These are phyloP conservation scores for Coemansia sp. DNA, from an alignment of 192 early-diverging fungal species.

Conservation along the genomic window DNA sequence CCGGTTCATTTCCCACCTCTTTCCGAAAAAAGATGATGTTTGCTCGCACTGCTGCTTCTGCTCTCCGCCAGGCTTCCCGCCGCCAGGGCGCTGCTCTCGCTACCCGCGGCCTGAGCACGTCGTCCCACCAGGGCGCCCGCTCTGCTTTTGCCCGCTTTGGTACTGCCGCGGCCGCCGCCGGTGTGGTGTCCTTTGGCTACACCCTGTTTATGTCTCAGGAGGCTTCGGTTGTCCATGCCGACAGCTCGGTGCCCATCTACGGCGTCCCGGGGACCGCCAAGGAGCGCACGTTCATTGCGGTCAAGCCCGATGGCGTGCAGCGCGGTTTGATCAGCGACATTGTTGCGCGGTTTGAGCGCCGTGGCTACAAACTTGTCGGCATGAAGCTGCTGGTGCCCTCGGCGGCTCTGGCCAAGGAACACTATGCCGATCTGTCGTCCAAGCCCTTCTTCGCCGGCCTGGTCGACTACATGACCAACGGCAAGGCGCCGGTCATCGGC, in stretches of 20 bases:
- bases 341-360: conserved; percentile 87
- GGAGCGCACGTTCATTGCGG: conserved; percentile 51
- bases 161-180: conserved; percentile 25
- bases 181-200: conserved; percentile 27
- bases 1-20: too few species aligned
- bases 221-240: conserved; percentile 18
- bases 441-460: conserved; percentile 91
- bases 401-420: conserved; percentile 67
- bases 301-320: conserved; percentile 60
- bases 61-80: conserved; percentile 44
- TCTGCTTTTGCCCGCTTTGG: conserved; percentile 19
- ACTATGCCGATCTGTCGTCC: conserved; percentile 77
- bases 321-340: conserved; percentile 90
- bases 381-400: conserved; percentile 73
- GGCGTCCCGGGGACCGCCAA: conserved; percentile 57
- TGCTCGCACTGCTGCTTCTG: conserved; percentile 29
- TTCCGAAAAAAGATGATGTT: conserved; percentile 23
- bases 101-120: conserved; percentile 30
- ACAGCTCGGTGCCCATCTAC: conserved; percentile 45
- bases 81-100: conserved; percentile 34
- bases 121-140: conserved; percentile 17
- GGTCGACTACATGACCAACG: conserved; percentile 79
- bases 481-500: conserved; percentile 91
- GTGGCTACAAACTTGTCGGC: conserved; percentile 85
- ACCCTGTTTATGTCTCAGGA: conserved; percentile 21